These are phyloP conservation scores for Monilinia aucupariae DNA, from an alignment of 2,329 filamentous ascomycete genomes.

Conservation along the genomic window DNA sequence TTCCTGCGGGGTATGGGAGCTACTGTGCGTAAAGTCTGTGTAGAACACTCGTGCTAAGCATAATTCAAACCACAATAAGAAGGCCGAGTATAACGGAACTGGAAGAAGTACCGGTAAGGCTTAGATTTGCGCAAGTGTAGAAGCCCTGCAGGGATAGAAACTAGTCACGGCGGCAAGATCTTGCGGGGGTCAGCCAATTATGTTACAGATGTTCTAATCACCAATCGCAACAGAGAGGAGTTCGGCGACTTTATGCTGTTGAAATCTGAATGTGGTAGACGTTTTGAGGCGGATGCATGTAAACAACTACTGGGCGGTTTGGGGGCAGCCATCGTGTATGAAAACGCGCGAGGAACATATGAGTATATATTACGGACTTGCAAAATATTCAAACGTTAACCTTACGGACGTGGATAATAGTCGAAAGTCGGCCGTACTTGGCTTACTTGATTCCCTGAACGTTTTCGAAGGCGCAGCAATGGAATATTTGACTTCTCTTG, in stretches of 20 bases:
- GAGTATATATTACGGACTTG: neutral
- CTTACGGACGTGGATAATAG: neutral
- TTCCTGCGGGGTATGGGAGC: neutral
- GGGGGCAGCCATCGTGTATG: neutral
- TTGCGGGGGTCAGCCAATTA: neutral
- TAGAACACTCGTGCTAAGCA: neutral
- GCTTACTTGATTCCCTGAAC: neutral
- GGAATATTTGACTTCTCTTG: neutral
- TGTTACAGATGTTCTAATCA: neutral
- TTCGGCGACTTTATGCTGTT: neutral
- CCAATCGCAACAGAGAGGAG: neutral
- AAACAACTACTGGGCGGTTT: neutral
- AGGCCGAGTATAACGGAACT: neutral
- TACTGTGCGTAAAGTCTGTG: neutral
- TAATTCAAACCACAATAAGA: neutral
- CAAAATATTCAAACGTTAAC: neutral
- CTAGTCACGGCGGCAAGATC: conserved; percentile 7
- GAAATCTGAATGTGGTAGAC: neutral
- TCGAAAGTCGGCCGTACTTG: neutral
- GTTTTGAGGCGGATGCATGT: neutral
- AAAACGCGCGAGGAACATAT: neutral
- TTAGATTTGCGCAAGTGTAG: neutral
- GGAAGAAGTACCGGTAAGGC: neutral
- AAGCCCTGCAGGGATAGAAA: neutral
- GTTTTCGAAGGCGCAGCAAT: neutral